A percentile compares a stretch with the other conserved stretches of the same genome.
Conservation (phyloP, 2,329 filamentous ascomycete genomes). For the Colletotrichum sansevieriae region DNA sequence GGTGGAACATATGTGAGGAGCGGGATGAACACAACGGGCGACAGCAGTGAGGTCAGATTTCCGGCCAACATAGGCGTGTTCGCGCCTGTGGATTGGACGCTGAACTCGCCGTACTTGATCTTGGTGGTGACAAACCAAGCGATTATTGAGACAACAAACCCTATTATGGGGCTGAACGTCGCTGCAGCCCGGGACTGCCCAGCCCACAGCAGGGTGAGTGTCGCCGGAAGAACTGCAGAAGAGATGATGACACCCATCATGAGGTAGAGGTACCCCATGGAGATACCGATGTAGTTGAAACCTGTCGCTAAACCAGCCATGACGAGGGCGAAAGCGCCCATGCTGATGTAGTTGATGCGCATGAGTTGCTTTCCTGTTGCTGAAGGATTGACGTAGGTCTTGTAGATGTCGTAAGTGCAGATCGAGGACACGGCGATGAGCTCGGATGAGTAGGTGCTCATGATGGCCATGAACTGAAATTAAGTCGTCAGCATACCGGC, state of each 20-base stretch:
- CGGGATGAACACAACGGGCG: slow-evolving; percentile 77
- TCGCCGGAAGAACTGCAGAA: slow-evolving; percentile 80
- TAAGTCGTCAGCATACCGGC: not conserved
- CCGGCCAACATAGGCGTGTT: slow-evolving; percentile 86
- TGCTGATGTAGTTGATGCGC: slow-evolving; percentile 76
- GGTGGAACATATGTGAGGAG: slow-evolving; percentile 70
- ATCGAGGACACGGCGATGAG: slow-evolving; percentile 91
- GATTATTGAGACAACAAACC: slow-evolving; percentile 75
- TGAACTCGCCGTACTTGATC: slow-evolving; percentile 73
- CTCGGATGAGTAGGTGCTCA: slow-evolving; percentile 84
- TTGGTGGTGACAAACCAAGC: slow-evolving; percentile 85
- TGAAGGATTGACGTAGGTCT: slow-evolving; percentile 81
- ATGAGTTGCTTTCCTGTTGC: slow-evolving; percentile 80
- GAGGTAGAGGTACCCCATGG: slow-evolving; percentile 85
- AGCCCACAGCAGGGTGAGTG: slow-evolving; percentile 80
- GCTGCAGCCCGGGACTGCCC: slow-evolving; percentile 73
- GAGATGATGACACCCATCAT: slow-evolving; percentile 89
- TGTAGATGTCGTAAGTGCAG: slow-evolving; percentile 83
- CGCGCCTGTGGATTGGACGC: slow-evolving; percentile 77
- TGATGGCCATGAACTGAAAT: slow-evolving; percentile 85
- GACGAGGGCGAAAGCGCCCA: slow-evolving; percentile 76
- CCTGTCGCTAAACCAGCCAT: slow-evolving; percentile 82
- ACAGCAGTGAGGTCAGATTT: slow-evolving; percentile 81
- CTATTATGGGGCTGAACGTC: slow-evolving; percentile 75
- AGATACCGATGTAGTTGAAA: slow-evolving; percentile 75